Evolutionary conservation across 805 yeast species (phyloP).

Genomic region (Starmerella floricola): DNA sequence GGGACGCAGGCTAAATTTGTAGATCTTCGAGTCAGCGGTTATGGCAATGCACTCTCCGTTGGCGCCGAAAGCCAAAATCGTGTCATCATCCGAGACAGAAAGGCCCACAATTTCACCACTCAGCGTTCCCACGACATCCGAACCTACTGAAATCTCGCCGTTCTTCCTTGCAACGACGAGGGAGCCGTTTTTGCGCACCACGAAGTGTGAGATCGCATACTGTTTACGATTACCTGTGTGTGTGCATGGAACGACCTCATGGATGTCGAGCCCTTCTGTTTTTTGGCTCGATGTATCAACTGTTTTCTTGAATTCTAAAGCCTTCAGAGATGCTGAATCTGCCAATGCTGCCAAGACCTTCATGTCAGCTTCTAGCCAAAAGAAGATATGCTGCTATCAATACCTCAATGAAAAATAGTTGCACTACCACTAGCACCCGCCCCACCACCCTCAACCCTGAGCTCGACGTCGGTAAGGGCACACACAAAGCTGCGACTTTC

Average conservation of each 20-base stretch:
- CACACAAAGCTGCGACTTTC: too few relatives aligned
- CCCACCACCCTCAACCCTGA: too few relatives aligned
- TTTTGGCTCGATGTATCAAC: constrained; percentile 69
- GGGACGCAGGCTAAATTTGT: constrained; percentile 4
- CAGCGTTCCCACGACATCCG: neutral
- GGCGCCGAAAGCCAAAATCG: constrained; percentile 26
- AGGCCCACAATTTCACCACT: neutral
- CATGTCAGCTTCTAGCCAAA: too few relatives aligned
- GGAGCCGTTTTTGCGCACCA: constrained; percentile 5
- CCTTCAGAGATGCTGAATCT: constrained; percentile 43
- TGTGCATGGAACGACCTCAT: constrained; percentile 28
- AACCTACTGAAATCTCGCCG: constrained; percentile 16
- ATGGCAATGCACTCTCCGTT: constrained; percentile 27
- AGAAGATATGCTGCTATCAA: too few relatives aligned
- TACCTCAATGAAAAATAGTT: too few relatives aligned
- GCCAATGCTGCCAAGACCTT: constrained; percentile 40
- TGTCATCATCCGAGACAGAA: neutral
- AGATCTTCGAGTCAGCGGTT: neutral
- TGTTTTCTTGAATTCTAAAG: constrained; percentile 49
- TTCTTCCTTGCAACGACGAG: constrained; percentile 23
- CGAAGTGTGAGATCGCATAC: constrained; percentile 13
- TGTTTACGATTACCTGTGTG: constrained; percentile 2
- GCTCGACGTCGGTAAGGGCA: too few relatives aligned
- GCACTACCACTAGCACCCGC: too few relatives aligned
- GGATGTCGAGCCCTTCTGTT: constrained; percentile 51